Base-by-base conservation (phyloP, 768 basidiomycete species). In the Termitomyces sp. region DNA sequence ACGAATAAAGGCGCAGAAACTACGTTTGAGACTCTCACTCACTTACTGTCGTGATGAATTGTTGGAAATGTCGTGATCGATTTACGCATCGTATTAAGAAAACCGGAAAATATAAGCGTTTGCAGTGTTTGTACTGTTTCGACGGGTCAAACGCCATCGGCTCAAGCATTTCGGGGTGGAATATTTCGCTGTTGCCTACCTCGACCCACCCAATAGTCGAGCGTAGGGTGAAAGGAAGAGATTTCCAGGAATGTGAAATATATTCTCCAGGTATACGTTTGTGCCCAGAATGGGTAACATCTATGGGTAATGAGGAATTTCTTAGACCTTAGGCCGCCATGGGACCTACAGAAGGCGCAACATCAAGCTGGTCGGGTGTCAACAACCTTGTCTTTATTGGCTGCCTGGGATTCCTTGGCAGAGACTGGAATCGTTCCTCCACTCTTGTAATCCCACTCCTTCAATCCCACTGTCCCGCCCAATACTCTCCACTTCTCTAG, bases 381-480 rank as follows among this genome's bases (percentile, higher is more conserved):
- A 40, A 37, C 11, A 37, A 49, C 46, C 32, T 57, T 57, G 26
- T 55, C 48, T 7, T 35, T n/a, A 37, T 50, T 32, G 43, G 40
- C 38, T 11, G 34, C 42, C 32, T 42, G 52, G 17, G 45, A 11
- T 44, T 55, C 41, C 28, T 53, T 6, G 38, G 17, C 46, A 15
- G 40, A 45, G 11, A 43, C 56, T 12, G 44, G 19, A 4, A 40
- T 44, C 4, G 54, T 56, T 44, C 9, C 44, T 22, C 57, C 63
- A 21, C 51, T 57, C 66, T 91, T 93, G 61, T 88, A 84, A 22
- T 89, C 86, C 81, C 85, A 90, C 65, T 96, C 93, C 64, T 80
- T 84, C 34, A 85, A 65, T 1, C 93, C 93, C 22, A 93, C 73
- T 49, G 63, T 75, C 1, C 77, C 88, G 2, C 93, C 93, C 21